Evolutionary conservation across 23 red algal species (phyloP), one percentile per base, ranked within the genome.

Genomic region (Gracilaria caudata): DNA sequence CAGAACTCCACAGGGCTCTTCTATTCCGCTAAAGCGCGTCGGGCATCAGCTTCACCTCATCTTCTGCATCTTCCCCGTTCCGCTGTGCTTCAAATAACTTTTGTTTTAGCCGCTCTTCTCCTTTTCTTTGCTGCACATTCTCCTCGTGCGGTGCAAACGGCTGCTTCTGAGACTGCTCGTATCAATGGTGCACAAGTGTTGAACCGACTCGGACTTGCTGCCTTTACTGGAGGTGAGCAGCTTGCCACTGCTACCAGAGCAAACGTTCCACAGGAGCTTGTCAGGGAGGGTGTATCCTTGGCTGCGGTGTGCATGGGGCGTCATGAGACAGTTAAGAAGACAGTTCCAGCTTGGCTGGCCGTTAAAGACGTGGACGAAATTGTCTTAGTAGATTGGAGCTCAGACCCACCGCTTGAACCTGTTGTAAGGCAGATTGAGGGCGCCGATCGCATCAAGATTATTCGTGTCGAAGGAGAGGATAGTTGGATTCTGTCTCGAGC

Each of bases 371-470:
- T 94, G 1, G 40, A 79, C 35, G 92, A 94, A 84, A 79, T 94
- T 73, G 39, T 94, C 37, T 30, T 94, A 2, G 92, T 94, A 12
- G 92, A 94, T 73, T 94, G 92, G 92, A 63, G 73, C 23, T 88
- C 83, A 21, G 72, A 88, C 23, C 83, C 83, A 34, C 92, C 92
- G 30, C 30, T 92, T 25, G 44, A 53, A 51, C 65, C 65, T 41
- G 33, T 71, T 71, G 65, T 71, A 5, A 36, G 65, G 34, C 16
- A 36, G 2, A 71, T 71, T 23, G 65, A 71, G n/a, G 79, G 70
- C 0, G 82, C 64, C 30, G 68, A 51, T 33, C 47, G 66, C 2
- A 36, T 92, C 29, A 82, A 83, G 81, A 70, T 94, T 23, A 70
- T 94, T 32, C 83, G 84, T 29, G 92, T 88, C 8, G 83, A 94